Percentiles rank a stretch among this genome's conserved stretches.
Conservation (phyloP, 2,329 filamentous ascomycete genomes). For the Epichloe gansuensis region DNA sequence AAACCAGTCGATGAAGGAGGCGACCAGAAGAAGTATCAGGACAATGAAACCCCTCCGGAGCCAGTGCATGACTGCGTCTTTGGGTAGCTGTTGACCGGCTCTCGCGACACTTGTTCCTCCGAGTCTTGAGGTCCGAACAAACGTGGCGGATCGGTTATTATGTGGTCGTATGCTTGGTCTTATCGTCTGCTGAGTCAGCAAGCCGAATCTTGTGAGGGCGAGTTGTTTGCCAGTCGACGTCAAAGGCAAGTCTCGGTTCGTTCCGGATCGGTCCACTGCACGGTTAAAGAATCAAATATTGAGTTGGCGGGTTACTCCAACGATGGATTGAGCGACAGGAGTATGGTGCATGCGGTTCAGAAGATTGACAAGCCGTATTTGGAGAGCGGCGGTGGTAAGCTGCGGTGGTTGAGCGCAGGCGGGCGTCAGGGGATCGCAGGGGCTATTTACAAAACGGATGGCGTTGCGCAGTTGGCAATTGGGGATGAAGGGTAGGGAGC, state of each 20-base stretch:
- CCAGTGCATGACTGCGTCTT: constrained; percentile 27
- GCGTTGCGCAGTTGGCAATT: not conserved
- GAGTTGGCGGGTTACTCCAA: no score
- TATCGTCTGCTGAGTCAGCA: not conserved
- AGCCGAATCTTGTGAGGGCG: not conserved
- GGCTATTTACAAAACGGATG: no score
- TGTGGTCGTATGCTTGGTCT: not conserved
- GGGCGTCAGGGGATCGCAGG: no score
- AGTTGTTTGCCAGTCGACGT: not conserved
- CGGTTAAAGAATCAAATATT: no score
- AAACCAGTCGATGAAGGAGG: constrained; percentile 36
- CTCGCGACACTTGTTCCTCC: not conserved
- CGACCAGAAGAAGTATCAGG: constrained; percentile 25
- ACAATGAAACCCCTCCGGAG: constrained; percentile 31
- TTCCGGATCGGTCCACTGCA: not conserved
- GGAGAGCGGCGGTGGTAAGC: no score
- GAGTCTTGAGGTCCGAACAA: not conserved
- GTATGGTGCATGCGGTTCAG: no score
- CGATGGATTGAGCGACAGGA: no score
- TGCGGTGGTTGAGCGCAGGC: no score
- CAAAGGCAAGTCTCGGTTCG: not conserved
- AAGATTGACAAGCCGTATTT: no score
- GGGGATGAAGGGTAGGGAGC: not conserved
- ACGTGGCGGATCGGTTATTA: not conserved
- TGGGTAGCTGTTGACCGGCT: not conserved